Evolutionary conservation across 73 alveolate species (phyloP).

Genomic region (Paramecium sexaurelia): DNA sequence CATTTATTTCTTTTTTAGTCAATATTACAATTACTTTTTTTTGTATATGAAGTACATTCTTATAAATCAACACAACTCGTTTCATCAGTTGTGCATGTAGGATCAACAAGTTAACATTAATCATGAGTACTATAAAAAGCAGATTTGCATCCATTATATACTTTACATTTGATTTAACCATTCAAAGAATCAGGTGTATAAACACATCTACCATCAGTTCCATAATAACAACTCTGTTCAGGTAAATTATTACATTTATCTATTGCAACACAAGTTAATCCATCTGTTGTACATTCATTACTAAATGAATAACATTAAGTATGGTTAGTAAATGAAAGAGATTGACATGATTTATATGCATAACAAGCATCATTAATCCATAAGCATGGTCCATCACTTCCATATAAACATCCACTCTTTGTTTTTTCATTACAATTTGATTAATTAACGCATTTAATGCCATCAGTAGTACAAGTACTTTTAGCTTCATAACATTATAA

Average conservation of each 20-base stretch:
- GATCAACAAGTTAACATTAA: neutral
- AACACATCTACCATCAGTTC: constrained; percentile 54
- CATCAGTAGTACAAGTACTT: constrained; percentile 41
- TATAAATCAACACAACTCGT: neutral
- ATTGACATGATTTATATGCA: neutral
- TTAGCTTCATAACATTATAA: neutral
- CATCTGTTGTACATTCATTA: constrained; percentile 41
- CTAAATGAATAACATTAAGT: neutral
- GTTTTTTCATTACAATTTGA: neutral
- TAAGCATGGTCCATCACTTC: constrained; percentile 57
- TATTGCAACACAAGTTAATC: neutral
- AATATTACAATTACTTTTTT: neutral
- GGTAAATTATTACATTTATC: neutral
- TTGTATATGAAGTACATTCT: neutral
- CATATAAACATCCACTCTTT: neutral
- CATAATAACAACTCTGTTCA: neutral
- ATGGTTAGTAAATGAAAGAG: neutral
- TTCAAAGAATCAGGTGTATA: neutral
- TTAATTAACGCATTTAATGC: neutral
- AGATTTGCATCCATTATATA: neutral
- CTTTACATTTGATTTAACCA: neutral
- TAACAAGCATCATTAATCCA: constrained; percentile 28
- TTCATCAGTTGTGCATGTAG: constrained; percentile 25
- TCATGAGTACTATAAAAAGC: neutral
- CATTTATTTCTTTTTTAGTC: neutral